Evolutionary conservation across 1,284 basidiomycete species (phyloP).

Genomic region (Melampsora larici-populina): DNA sequence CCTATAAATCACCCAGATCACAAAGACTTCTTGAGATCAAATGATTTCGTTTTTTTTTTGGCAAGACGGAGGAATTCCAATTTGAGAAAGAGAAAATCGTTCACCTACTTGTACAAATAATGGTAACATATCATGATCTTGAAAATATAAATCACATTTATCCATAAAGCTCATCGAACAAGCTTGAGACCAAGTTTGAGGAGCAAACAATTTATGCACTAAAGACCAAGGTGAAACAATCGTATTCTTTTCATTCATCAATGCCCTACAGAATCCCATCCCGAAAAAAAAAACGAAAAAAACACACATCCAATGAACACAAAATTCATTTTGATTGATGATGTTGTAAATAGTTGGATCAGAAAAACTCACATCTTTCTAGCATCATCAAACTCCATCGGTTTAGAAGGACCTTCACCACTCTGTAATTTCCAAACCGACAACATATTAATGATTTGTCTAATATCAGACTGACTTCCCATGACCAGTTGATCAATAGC

Average conservation of each 20-base stretch:
- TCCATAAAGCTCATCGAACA: conserved; percentile 77
- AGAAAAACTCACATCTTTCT: conserved; percentile 67
- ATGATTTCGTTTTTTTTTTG: background rate
- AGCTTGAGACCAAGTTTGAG: conserved; percentile 80
- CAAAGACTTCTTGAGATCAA: too few relatives aligned
- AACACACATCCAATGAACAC: too few relatives aligned
- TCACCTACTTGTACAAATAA: conserved; percentile 79
- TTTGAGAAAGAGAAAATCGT: background rate
- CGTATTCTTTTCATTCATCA: conserved; percentile 85
- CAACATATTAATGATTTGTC: conserved; percentile 95
- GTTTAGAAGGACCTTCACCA: conserved; percentile 55
- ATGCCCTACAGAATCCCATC: conserved; percentile 60
- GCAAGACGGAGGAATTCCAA: too few relatives aligned
- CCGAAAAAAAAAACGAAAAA: background rate
- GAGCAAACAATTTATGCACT: conserved; percentile 77
- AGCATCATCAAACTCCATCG: conserved; percentile 85
- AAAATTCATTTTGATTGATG: background rate
- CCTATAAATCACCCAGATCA: conserved; percentile 60
- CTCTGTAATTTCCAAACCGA: conserved; percentile 84
- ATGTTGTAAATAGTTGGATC: background rate
- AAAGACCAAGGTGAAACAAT: conserved; percentile 88
- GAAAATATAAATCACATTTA: conserved; percentile 95
- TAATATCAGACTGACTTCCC: conserved; percentile 88
- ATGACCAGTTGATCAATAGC: conserved; percentile 87
- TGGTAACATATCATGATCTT: conserved; percentile 88